These are phyloP conservation scores for Salix purpurea DNA, from an alignment of 345 rosid species.

Conservation along the genomic window DNA sequence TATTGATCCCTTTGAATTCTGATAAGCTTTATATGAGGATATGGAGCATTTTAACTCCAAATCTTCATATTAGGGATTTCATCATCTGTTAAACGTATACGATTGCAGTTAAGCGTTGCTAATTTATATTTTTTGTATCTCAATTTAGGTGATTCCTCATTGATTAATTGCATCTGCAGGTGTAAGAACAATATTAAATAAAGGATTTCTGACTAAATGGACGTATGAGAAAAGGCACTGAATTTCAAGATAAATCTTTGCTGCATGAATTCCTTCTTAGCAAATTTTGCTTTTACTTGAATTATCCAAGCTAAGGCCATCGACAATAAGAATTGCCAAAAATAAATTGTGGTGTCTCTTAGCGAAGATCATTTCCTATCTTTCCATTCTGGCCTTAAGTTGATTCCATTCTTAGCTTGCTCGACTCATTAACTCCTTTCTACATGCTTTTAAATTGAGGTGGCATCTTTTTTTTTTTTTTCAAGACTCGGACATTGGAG, in stretches of 20 bases:
- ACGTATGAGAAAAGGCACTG: not conserved
- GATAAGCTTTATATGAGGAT: not conserved
- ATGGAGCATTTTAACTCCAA: not conserved
- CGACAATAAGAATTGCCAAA: not conserved
- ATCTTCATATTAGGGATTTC: no score
- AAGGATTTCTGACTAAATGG: not conserved
- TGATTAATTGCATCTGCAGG: not conserved
- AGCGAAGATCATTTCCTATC: not conserved
- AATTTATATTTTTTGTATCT: not conserved
- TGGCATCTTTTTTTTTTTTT: not conserved
- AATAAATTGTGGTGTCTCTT: not conserved
- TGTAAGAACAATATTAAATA: not conserved
- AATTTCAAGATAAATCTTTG: not conserved
- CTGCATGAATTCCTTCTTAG: not conserved
- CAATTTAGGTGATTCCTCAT: not conserved
- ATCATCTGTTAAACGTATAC: no score
- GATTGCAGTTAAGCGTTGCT: not conserved
- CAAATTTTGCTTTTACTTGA: not conserved
- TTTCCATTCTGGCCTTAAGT: not conserved
- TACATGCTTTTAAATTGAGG: not conserved
- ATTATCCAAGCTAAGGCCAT: not conserved
- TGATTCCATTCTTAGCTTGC: no score
- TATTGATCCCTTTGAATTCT: not conserved
- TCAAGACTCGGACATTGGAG: constrained; percentile 56
- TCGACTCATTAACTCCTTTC: not conserved